These are phyloP conservation scores for Cynara cardunculus DNA, from an alignment of 129 eudicot genomes.

Conservation along the genomic window DNA sequence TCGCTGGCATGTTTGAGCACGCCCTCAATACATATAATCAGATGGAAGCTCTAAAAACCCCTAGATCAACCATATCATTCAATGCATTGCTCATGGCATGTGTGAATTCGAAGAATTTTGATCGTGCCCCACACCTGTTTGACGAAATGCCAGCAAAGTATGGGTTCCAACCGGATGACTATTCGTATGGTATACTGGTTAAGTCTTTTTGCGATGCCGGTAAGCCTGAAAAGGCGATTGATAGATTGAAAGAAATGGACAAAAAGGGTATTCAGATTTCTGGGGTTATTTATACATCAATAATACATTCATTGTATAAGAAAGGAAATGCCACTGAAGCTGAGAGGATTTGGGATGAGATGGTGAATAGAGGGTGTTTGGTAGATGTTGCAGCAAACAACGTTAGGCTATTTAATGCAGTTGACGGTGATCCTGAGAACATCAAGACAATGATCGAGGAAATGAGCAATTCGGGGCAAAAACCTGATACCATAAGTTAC, in stretches of 20 bases:
- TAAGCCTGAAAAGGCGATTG: constrained; percentile 51
- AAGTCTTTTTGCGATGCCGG: constrained; percentile 72
- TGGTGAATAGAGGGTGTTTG: constrained; percentile 55
- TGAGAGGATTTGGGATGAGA: constrained; percentile 64
- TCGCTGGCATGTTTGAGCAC: constrained; percentile 75
- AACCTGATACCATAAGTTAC: constrained; percentile 69
- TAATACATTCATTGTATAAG: constrained; percentile 61
- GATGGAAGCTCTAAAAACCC: constrained; percentile 67
- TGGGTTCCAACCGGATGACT: constrained; percentile 46
- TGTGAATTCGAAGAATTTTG: constrained; percentile 31
- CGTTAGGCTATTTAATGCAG: constrained; percentile 53
- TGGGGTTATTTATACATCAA: constrained; percentile 49
- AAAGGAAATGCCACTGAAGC: constrained; percentile 59
- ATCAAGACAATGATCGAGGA: constrained; percentile 67
- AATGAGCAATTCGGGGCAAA: constrained; percentile 47
- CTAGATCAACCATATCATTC: constrained; percentile 64
- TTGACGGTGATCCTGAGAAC: constrained; percentile 49
- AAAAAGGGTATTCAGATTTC: constrained; percentile 48
- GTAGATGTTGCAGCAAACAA: constrained; percentile 69
- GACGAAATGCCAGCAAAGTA: constrained; percentile 62
- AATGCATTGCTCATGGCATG: constrained; percentile 70
- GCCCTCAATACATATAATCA: constrained; percentile 61
- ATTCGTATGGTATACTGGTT: constrained; percentile 62
- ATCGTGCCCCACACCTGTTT: constrained; percentile 50
- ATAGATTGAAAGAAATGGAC: constrained; percentile 62